These are phyloP conservation scores for Hygrophorus russula DNA, from an alignment of 768 basidiomycete species.

Conservation along the genomic window DNA sequence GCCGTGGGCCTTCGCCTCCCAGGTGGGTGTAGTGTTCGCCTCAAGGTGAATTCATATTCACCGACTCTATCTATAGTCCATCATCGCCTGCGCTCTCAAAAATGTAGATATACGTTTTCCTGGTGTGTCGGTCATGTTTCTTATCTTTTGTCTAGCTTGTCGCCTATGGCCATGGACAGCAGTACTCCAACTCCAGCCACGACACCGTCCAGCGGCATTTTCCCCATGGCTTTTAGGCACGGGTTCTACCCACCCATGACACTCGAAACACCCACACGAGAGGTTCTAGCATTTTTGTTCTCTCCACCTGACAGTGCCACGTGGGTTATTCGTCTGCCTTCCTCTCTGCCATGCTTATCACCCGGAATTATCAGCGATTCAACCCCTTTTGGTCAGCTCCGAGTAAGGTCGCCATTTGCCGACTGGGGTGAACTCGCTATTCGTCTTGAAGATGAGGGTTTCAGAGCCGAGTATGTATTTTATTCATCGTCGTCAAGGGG, in stretches of 20 bases:
- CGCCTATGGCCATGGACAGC: conserved; percentile 18
- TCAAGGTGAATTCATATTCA: conserved; percentile 10
- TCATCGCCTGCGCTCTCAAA: conserved; percentile 27
- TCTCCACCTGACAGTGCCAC: conserved; percentile 54
- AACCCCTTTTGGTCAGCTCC: conserved; percentile 21
- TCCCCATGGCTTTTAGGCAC: conserved; percentile 23
- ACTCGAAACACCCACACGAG: conserved; percentile 49
- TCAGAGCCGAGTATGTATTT: conserved; percentile 72
- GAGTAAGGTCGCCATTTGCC: conserved; percentile 40
- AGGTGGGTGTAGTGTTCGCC: conserved; percentile 10
- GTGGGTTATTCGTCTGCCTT: conserved; percentile 22
- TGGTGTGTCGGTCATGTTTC: conserved; percentile 12
- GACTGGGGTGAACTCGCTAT: conserved; percentile 68
- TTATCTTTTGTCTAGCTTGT: conserved; percentile 17
- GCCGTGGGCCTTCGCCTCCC: conserved; percentile 13
- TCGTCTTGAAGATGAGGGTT: conserved; percentile 60
- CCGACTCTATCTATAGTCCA: conserved; percentile 13
- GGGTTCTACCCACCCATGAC: conserved; percentile 43
- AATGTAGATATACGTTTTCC: conserved; percentile 16
- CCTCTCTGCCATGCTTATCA: conserved; percentile 5
- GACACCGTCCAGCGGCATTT: neutral
- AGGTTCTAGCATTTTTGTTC: conserved; percentile 63
- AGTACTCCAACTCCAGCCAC: conserved; percentile 10
- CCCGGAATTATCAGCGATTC: conserved; percentile 23
- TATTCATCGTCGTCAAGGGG: neutral